A percentile compares a stretch with the other conserved stretches of the same genome.
Conservation (phyloP, 164 flowering plant genomes). For the Santalum album region DNA sequence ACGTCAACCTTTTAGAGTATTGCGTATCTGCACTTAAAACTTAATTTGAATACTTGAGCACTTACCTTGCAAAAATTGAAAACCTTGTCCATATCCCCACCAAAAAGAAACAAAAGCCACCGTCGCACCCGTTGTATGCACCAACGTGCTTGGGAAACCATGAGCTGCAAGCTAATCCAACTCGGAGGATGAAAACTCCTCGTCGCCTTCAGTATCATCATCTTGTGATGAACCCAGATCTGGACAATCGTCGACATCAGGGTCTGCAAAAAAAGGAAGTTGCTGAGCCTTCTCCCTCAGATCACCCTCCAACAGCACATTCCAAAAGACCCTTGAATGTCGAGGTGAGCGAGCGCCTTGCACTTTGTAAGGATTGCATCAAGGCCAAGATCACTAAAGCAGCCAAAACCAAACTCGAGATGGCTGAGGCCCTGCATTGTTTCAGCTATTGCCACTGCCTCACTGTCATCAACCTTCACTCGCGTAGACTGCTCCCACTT, state of each 20-base stretch:
- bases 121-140: no score
- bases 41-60: no score
- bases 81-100: no score
- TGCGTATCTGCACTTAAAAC: no score
- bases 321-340: conserved; percentile 26
- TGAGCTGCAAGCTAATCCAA: no score
- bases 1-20: no score
- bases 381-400: conserved; percentile 20
- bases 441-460: conserved; percentile 24
- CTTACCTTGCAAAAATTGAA: no score
- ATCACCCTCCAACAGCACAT: conserved; percentile 18
- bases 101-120: no score
- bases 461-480: conserved; percentile 14
- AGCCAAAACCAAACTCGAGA: conserved; percentile 25
- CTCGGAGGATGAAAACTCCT: no score
- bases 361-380: conserved; percentile 23
- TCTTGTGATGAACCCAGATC: conserved; percentile 10
- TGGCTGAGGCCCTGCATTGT: conserved; percentile 20
- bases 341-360: conserved; percentile 18
- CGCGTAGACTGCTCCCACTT: background rate
- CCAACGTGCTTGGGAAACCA: no score
- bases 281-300: conserved; percentile 12
- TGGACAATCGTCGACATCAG: conserved; percentile 15
- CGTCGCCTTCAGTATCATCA: no score
- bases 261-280: conserved; percentile 12